phyloP scores from a whole-genome alignment of 2,329 filamentous ascomycete genomes.

The Botryotinia convoluta region DNA sequence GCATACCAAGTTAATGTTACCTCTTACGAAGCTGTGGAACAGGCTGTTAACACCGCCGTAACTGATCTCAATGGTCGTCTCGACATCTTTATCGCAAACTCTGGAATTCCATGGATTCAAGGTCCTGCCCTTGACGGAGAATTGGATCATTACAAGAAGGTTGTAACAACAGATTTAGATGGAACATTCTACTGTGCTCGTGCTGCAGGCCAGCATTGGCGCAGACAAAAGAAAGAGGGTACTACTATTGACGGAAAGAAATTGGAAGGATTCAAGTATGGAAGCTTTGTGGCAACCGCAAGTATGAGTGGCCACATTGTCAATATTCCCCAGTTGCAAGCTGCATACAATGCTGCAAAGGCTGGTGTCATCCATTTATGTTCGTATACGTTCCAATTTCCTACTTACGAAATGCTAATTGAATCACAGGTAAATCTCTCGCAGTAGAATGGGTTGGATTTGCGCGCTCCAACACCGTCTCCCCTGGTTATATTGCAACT shows the following conservation, averaged over 20 bases:
- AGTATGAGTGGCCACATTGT: constrained; percentile 77
- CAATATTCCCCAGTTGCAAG: constrained; percentile 73
- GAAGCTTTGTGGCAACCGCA: constrained; percentile 75
- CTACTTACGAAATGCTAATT: background rate
- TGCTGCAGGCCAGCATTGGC: constrained; percentile 67
- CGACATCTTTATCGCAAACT: constrained; percentile 78
- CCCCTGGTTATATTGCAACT: constrained; percentile 73
- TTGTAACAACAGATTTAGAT: constrained; percentile 70
- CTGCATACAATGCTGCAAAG: constrained; percentile 72
- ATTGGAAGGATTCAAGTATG: constrained; percentile 58
- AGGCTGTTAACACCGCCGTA: constrained; percentile 50
- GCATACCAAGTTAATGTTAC: constrained; percentile 63
- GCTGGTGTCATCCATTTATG: constrained; percentile 60
- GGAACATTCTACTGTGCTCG: constrained; percentile 76
- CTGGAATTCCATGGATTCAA: constrained; percentile 71
- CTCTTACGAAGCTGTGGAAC: constrained; percentile 42
- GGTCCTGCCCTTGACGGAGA: constrained; percentile 65
- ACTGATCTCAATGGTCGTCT: constrained; percentile 69
- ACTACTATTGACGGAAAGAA: constrained; percentile 60
- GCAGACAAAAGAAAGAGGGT: constrained; percentile 66
- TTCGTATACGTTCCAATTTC: constrained; percentile 37
- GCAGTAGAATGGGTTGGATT: constrained; percentile 77
- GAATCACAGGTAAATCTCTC: constrained; percentile 57
- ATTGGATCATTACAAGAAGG: constrained; percentile 61
- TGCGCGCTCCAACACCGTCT: constrained; percentile 69